Conservation (phyloP, 305 asterid species). For the Plantago lanceolata region DNA sequence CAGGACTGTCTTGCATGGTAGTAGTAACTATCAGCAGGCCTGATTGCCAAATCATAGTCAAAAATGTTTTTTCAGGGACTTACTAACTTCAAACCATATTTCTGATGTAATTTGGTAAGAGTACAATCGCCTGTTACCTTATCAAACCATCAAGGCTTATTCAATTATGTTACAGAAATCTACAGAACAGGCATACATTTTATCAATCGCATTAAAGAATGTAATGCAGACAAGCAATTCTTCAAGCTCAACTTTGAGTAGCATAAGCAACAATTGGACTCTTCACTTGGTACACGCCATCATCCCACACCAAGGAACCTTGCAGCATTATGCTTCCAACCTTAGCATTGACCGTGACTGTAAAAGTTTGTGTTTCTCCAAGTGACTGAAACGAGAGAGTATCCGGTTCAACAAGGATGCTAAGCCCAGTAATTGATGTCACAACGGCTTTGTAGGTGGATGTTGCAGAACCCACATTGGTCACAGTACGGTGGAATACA, state of each 20-base stretch:
- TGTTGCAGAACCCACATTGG: constrained; percentile 51
- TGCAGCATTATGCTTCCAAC: constrained; percentile 22
- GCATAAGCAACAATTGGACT: constrained; percentile 45
- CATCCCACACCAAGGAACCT: constrained; percentile 57
- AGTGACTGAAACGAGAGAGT: constrained; percentile 38
- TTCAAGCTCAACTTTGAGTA: neutral
- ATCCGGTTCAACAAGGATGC: constrained; percentile 36
- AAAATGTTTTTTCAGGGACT: no score
- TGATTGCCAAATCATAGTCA: no score
- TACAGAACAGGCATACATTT: neutral
- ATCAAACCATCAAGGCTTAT: neutral
- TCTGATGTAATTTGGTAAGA: no score
- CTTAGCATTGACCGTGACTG: constrained; percentile 30
- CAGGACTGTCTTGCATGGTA: no score
- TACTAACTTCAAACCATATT: no score
- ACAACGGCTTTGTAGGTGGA: constrained; percentile 42
- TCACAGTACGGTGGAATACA: constrained; percentile 43
- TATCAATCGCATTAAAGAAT: neutral
- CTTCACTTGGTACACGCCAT: constrained; percentile 50
- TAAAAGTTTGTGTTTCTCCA: constrained; percentile 38
- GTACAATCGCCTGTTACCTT: neutral
- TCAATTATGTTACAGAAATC: no score
- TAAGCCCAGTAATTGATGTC: constrained; percentile 21
- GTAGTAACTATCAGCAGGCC: no score
- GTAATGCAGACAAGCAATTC: neutral